A percentile compares a stretch with the other conserved stretches of the same genome.
phyloP scores from a whole-genome alignment of 2,329 filamentous ascomycete genomes.

The Ilyonectria robusta region DNA sequence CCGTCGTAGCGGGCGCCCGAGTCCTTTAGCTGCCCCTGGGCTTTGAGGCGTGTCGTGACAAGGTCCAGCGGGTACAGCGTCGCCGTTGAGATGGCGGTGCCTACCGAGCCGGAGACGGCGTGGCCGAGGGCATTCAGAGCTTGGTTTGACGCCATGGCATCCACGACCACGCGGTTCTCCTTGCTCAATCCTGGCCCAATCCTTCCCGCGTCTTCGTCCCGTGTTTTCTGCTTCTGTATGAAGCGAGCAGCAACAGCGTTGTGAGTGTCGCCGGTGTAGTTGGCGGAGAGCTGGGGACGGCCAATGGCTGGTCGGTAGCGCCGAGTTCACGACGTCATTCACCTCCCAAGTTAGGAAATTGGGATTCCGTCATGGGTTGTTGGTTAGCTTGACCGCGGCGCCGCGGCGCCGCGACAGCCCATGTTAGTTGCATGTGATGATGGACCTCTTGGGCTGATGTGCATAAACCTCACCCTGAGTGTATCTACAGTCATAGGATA shows the following conservation, averaged over 20 bases:
- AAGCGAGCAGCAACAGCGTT: neutral
- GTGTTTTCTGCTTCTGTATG: neutral
- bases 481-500: too few species aligned
- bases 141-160: slow-evolving; percentile 51
- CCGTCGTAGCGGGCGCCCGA: slow-evolving; percentile 70
- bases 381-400: neutral
- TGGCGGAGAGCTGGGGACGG: neutral
- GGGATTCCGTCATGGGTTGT: neutral
- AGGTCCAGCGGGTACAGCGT: slow-evolving; percentile 86
- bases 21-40: slow-evolving; percentile 73
- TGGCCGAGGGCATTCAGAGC: slow-evolving; percentile 83
- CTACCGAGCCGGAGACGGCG: slow-evolving; percentile 83
- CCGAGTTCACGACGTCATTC: slow-evolving; percentile 22
- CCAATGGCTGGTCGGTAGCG: neutral
- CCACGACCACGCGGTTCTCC: neutral
- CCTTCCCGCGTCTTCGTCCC: neutral
- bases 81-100: slow-evolving; percentile 84
- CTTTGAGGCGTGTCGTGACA: slow-evolving; percentile 85
- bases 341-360: slow-evolving; percentile 1
- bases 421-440: neutral
- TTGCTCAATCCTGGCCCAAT: neutral
- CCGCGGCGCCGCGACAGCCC: neutral
- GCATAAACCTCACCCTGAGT: neutral
- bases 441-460: neutral
- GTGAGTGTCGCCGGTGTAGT: neutral